These are phyloP conservation scores for Alectoria sarmentosa DNA, from an alignment of 495 filamentous ascomycete genomes.

Conservation along the genomic window DNA sequence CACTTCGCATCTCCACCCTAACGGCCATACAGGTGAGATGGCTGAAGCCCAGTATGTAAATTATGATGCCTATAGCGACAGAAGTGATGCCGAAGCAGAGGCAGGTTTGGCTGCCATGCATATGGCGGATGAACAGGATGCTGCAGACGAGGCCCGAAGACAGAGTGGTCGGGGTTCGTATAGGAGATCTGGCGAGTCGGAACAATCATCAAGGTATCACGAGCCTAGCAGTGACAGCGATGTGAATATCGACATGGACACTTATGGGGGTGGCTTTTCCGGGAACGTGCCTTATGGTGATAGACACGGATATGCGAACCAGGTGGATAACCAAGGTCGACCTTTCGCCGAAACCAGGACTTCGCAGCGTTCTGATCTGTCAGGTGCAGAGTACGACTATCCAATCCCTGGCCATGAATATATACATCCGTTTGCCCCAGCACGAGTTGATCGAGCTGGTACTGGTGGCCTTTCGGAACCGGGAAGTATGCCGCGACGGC, in stretches of 20 bases:
- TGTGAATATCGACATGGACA: conserved; percentile 60
- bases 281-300: conserved; percentile 69
- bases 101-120: conserved; percentile 79
- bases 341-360: conserved; percentile 26
- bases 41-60: conserved; percentile 41
- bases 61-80: conserved; percentile 55
- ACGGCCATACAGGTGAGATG: conserved; percentile 46
- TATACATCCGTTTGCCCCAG: conserved; percentile 55
- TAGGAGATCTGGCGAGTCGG: conserved; percentile 31
- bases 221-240: conserved; percentile 58
- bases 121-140: conserved; percentile 78
- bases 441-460: conserved; percentile 70
- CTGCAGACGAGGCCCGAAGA: conserved; percentile 45
- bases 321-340: conserved; percentile 8
- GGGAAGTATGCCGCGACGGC: conserved; percentile 50
- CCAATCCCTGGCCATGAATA: conserved; percentile 32
- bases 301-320: conserved; percentile 15
- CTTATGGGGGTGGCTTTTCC: conserved; percentile 69
- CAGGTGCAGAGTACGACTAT: conserved; percentile 25
- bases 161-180: conserved; percentile 45
- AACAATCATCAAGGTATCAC: conserved; percentile 22
- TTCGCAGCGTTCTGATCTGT: conserved; percentile 36
- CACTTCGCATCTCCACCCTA: conserved; percentile 38
- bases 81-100: conserved; percentile 86
- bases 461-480: conserved; percentile 81